Percentiles rank a stretch among this genome's conserved stretches.
phyloP scores from a whole-genome alignment of 495 filamentous ascomycete species.

The Podospora pseudocomata region DNA sequence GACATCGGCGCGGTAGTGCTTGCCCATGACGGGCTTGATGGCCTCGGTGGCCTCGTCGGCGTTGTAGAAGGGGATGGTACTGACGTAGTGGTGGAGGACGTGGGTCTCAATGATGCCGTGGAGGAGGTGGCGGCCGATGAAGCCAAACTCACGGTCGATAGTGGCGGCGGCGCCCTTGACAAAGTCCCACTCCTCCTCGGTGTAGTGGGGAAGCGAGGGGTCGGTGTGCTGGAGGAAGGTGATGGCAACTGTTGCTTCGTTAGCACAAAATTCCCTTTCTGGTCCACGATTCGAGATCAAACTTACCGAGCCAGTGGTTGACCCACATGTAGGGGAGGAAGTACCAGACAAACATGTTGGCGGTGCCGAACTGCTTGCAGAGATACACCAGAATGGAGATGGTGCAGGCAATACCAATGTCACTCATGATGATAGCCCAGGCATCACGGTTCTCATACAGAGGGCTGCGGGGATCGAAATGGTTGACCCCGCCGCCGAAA shows the following conservation, averaged over 20 bases:
- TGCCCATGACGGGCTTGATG: constrained; percentile 78
- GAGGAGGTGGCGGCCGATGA: constrained; percentile 79
- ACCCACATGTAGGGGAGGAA: constrained; percentile 94
- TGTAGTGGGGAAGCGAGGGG: constrained; percentile 80
- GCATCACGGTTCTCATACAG: constrained; percentile 88
- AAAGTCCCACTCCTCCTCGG: constrained; percentile 72
- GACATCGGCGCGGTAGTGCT: constrained; percentile 70
- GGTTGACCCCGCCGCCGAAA: constrained; percentile 76
- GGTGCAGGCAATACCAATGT: constrained; percentile 67
- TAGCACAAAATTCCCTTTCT: constrained; percentile 1
- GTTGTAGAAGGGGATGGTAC: constrained; percentile 84
- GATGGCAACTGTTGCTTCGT: constrained; percentile 58
- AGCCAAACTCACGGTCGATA: constrained; percentile 85
- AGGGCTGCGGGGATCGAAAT: constrained; percentile 84
- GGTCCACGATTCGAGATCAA: neutral
- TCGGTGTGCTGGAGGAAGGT: constrained; percentile 93
- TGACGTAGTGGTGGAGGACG: constrained; percentile 85
- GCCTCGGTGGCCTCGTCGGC: constrained; percentile 84
- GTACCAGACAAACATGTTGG: constrained; percentile 90
- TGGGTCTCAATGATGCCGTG: constrained; percentile 93
- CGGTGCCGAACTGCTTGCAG: constrained; percentile 72
- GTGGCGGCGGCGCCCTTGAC: constrained; percentile 81
- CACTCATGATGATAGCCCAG: constrained; percentile 76
- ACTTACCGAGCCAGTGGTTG: constrained; percentile 91
- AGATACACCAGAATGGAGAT: constrained; percentile 52